phyloP scores from a whole-genome alignment of 202 grass and related monocot genomes.

The Elaeis oleifera region DNA sequence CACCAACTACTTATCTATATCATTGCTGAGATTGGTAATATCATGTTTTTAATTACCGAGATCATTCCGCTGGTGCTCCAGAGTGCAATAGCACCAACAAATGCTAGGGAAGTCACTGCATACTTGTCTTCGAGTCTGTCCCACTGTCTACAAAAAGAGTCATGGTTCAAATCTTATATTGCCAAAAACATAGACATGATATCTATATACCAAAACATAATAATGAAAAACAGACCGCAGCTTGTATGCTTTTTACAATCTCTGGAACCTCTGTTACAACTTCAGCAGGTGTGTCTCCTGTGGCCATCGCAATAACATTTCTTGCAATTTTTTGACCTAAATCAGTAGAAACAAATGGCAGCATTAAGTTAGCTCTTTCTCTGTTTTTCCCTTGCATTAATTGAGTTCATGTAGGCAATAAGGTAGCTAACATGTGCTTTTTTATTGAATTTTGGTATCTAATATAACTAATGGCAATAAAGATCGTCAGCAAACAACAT shows the following conservation, averaged over 20 bases:
- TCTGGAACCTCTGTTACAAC: neutral
- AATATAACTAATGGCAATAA: no score
- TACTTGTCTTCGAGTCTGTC: slow-evolving; percentile 1
- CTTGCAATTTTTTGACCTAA: slow-evolving; percentile 4
- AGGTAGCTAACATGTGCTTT: no score
- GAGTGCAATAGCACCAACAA: neutral
- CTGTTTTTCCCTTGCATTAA: no score
- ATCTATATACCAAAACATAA: neutral
- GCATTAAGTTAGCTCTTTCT: no score
- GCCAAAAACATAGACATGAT: no score
- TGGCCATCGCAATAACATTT: neutral
- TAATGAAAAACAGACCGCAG: slow-evolving; percentile 3
- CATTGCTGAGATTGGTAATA: no score
- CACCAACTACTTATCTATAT: no score
- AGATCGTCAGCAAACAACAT: no score
- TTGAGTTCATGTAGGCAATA: no score
- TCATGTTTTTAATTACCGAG: neutral
- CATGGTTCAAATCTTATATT: neutral
- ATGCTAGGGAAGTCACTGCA: neutral
- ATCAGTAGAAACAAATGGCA: neutral
- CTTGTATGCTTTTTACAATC: slow-evolving; percentile 3
- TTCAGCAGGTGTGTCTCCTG: neutral
- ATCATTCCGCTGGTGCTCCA: neutral
- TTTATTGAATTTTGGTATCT: no score
- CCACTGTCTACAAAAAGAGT: neutral